phyloP scores from a whole-genome alignment of 441 rosid genomes.

The Syzygium malaccense region DNA sequence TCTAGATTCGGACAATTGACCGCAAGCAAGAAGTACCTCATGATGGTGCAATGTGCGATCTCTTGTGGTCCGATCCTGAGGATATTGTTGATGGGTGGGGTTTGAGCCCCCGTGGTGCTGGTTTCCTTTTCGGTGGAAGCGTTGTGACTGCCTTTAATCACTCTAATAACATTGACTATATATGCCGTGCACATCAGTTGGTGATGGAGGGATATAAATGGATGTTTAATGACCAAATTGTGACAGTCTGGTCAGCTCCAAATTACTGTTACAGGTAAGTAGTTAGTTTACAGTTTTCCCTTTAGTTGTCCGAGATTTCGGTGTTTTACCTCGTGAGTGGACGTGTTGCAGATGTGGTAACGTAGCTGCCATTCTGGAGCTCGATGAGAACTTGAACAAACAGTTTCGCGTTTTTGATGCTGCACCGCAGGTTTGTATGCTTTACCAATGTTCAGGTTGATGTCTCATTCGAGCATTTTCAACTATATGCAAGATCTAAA shows the following conservation, averaged over 20 bases:
- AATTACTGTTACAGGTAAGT: slow-evolving; percentile 88
- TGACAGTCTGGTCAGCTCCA: slow-evolving; percentile 97
- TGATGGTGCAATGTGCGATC: slow-evolving; percentile 98
- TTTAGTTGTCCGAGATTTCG: background rate
- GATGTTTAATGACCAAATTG: slow-evolving; percentile 86
- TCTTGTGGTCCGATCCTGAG: slow-evolving; percentile 96
- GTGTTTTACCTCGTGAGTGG: background rate
- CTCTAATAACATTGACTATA: slow-evolving; percentile 72
- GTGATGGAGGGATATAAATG: slow-evolving; percentile 96
- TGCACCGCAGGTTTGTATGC: slow-evolving; percentile 57
- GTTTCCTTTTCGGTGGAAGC: slow-evolving; percentile 76
- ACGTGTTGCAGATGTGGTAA: slow-evolving; percentile 67
- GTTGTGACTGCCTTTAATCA: slow-evolving; percentile 77
- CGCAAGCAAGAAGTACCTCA: slow-evolving; percentile 97
- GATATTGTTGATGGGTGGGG: slow-evolving; percentile 95
- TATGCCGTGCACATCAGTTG: slow-evolving; percentile 90
- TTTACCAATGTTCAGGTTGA: background rate
- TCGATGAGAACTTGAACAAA: slow-evolving; percentile 72
- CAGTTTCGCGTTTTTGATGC: slow-evolving; percentile 70
- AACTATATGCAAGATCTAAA: background rate
- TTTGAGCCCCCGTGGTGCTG: slow-evolving; percentile 93
- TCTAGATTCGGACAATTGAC: slow-evolving; percentile 80
- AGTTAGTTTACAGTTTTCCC: background rate
- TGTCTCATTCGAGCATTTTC: background rate
- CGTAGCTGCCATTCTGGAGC: slow-evolving; percentile 77